Base-by-base conservation (phyloP, 495 filamentous ascomycete species). In the Penicillium desertorum region DNA sequence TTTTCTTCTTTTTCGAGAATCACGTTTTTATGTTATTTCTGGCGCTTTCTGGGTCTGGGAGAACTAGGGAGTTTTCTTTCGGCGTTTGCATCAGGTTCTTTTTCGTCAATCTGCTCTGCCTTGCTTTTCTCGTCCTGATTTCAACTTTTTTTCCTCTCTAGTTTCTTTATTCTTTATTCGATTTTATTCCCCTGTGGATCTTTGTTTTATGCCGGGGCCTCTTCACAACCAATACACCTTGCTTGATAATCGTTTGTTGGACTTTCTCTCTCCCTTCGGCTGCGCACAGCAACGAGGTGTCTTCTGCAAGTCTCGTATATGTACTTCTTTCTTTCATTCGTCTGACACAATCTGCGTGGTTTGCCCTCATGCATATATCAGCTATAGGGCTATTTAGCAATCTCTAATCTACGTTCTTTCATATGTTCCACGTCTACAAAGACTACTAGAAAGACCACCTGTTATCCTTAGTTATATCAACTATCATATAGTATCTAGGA, bases 211-310 rank as follows among this genome's bases (percentile, higher is more conserved):
- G 17, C 27, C 37, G 16, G 32, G 22, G 8, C n/a, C 23, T 11
- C 36, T 55, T 25, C n/a, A 45, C 52, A 5, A 55, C 53, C 53
- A 55, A 55, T 25, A 25, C 43, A 37, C 44, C 29, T 47, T 55
- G 53, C 53, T 55, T 29, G 42, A 32, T 36, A 46, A 37, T 47
- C 20, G 17, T 46, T 16, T 46, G 52, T 55, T 55, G 53, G 53
- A 44, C 43, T n/a, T 55, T 55, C 53, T 14, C 36, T 55, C 16
- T 12, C 5, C 36, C 36, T 30, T 20, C 25, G 14, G 27, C 19
- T 53, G n/a, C 39, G 51, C 43, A 32, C 41, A 42, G 27, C 51
- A 29, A 53, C 6, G 23, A n/a, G 43, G 32, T 32, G 9, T 55
- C 25, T 29, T 34, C 17, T 34, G 51, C 22, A 20, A 34, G n/a